Base-by-base conservation (phyloP, 2,329 filamentous ascomycete genomes). In the Xylariaceae sp. region DNA sequence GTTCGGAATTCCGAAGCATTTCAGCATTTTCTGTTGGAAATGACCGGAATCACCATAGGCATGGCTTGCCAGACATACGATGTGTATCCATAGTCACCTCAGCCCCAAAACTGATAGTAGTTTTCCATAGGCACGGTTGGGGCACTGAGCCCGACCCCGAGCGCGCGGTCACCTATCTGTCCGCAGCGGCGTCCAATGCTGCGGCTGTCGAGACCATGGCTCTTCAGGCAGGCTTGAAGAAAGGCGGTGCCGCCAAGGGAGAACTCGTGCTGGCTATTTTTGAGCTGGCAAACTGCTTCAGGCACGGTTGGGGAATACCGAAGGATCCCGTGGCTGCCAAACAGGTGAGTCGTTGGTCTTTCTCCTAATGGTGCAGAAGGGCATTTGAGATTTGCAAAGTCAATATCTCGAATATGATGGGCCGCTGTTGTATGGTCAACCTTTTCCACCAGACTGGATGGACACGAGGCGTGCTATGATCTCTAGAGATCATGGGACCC, bases 211-310 rank as follows among this genome's bases (percentile, higher is more conserved):
- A 98, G 69, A 79, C 86, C 39, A 73, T 89, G 55, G 93, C 93
- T 22, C 79, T 97, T 17, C 74, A 85, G 52, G 87, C 90, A 8
- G 93, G 91, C 13, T 79, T 94, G 65, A 93, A 89, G 66, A 95
- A 93, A 66, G 93, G 93, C 39, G 93, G 93, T 46, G 85, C 87
- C 12, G 91, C 91, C 34, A 98, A 97, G 68, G 93, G 93, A 45
- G 93, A 98, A 72, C 77, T 98, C 39, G 87, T 97, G 15, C 80
- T 98, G 47, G 91, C 93, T 46, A 97, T 98, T 50, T 97, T 93
- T 59, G 93, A 98, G 71, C 71, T 98, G 57, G 88, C 84, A 41
- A 93, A 93, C 65, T 91, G 81, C 67, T 97, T 96, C 72, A 83
- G 93, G 47, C 81, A 97, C 64, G 93, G 89, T 41, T 97, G 91